phyloP scores from a whole-genome alignment of 2,329 filamentous ascomycete species.

The Pezicula rhizophila region DNA sequence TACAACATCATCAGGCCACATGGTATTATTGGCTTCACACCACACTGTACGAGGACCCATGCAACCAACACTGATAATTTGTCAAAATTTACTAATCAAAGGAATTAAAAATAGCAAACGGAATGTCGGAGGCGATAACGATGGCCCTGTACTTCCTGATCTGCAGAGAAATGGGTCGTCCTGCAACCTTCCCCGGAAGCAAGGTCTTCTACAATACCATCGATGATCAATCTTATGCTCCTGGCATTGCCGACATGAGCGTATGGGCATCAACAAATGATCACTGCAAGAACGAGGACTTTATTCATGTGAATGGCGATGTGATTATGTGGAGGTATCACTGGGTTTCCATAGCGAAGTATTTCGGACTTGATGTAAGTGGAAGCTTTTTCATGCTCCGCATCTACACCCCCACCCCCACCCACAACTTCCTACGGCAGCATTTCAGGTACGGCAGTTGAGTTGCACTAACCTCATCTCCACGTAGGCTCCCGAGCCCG shows the following conservation, averaged over 20 bases:
- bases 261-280: neutral
- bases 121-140: neutral
- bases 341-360: neutral
- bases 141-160: neutral
- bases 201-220: neutral
- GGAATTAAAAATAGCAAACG: neutral
- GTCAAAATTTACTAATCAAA: neutral
- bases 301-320: neutral
- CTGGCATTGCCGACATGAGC: neutral
- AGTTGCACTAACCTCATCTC: neutral
- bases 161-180: neutral
- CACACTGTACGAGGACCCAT: neutral
- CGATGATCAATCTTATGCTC: neutral
- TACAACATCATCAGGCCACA: neutral
- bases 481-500: neutral
- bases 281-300: neutral
- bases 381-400: no score
- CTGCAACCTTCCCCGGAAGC: neutral
- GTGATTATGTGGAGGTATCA: neutral
- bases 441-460: neutral
- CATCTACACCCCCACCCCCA: no score
- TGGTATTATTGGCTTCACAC: neutral
- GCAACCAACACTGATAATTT: neutral
- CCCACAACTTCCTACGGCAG: neutral
- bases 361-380: neutral